Evolutionary conservation across 2,329 filamentous ascomycete species (phyloP), one percentile per base, ranked within the genome.

Genomic region (Elsinoe arachidis): DNA sequence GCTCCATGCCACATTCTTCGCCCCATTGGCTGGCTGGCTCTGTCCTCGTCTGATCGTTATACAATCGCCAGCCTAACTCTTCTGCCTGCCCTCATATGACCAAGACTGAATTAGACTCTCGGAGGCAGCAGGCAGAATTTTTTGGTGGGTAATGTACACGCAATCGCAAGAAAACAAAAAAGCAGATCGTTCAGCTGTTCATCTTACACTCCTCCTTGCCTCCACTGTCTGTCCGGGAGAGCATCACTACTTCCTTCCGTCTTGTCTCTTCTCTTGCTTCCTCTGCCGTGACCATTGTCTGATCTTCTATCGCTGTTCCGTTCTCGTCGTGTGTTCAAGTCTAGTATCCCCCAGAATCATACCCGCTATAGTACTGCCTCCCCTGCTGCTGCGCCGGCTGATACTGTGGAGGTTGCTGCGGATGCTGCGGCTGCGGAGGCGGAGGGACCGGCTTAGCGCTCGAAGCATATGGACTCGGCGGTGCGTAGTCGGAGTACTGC

Each of bases 261-360:
- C 23, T 3, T 26, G 23, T 26, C 2, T 26, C 15, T 10, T 23
- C 43, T 47, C 43, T 30, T 21, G 4, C 15, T 6, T 30, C 26
- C 9, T 2, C 7, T 30, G 26, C 9, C 26, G 26, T 2, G 2
- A 9, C 5, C 26, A 2, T 30, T 4, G 3, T 30, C 4, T 30
- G 26, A 9, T 30, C 7, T 5, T 30, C 26, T 9, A 2, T 30
- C 7, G 26, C 7, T 7, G 26, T 30, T 7, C 9, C 26, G 7
- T 5, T 9, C 7, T 9, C 26, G 4, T 30, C 26, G 26, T 30
- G 4, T 7, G 4, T 30, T 5, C 2, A n/a, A 5, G 34, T 17
- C 30, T 37, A 55, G 38, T 55, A 49, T 38, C 39, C 54, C 23
- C 54, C 35, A 21, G 23, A 34, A 17, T 37, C 46, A 51, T 51